Evolutionary conservation across 768 basidiomycete genomes (phyloP).

Genomic region (Hericium coralloides): DNA sequence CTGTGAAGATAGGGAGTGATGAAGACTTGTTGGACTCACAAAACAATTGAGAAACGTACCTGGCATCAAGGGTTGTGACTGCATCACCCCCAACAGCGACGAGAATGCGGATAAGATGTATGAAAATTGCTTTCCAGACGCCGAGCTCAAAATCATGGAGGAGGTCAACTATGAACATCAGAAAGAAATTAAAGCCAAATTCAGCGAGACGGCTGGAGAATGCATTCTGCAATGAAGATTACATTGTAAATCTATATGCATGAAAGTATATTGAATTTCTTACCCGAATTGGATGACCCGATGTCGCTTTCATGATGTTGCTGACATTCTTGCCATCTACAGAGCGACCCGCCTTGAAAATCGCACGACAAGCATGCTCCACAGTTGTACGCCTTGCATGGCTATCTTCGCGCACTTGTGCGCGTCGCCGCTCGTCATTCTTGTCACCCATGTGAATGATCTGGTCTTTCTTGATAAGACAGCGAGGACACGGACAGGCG

Average conservation of each 20-base stretch:
- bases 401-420: constrained; percentile 5
- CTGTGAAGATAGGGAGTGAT: constrained; percentile 1
- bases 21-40: background rate
- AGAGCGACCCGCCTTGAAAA: background rate
- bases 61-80: background rate
- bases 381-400: constrained; percentile 10
- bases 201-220: constrained; percentile 21
- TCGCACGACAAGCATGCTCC: constrained; percentile 3
- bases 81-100: constrained; percentile 8
- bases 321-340: background rate
- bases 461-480: constrained; percentile 21
- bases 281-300: constrained; percentile 7
- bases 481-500: constrained; percentile 30
- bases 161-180: constrained; percentile 21
- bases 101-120: constrained; percentile 20
- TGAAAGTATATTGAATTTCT: constrained; percentile 1
- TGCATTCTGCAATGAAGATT: constrained; percentile 18
- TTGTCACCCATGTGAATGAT: constrained; percentile 24
- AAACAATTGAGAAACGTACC: background rate
- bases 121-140: constrained; percentile 22
- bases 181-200: constrained; percentile 19
- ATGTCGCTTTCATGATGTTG: background rate
- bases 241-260: background rate
- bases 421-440: constrained; percentile 6
- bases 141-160: constrained; percentile 29